Percentiles rank a stretch among this genome's conserved stretches.
phyloP scores from a whole-genome alignment of 768 basidiomycete genomes.

The Chlorophyllum brunneum region DNA sequence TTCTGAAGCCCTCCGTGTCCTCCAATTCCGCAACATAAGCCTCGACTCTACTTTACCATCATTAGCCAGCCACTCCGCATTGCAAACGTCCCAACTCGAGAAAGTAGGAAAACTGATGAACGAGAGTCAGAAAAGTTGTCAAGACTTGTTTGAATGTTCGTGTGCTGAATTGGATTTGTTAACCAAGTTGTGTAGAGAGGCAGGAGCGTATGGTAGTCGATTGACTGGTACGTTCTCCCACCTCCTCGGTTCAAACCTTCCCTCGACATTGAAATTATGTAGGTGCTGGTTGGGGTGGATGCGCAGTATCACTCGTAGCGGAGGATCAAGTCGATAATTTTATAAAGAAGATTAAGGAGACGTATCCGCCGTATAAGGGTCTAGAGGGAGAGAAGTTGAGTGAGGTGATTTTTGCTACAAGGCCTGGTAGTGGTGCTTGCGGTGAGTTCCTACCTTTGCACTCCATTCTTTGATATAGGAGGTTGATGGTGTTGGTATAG shows the following conservation, averaged over 20 bases:
- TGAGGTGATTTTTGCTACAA: constrained; percentile 79
- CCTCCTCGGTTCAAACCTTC: neutral
- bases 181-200: constrained; percentile 54
- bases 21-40: constrained; percentile 71
- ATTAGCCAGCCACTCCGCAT: no score
- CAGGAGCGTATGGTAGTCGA: constrained; percentile 78
- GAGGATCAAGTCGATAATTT: constrained; percentile 60
- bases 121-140: constrained; percentile 70
- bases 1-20: constrained; percentile 76
- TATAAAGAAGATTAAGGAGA: constrained; percentile 53
- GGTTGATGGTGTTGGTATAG: constrained; percentile 11
- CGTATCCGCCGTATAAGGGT: constrained; percentile 60
- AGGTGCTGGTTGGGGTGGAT: constrained; percentile 93
- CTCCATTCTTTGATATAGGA: neutral
- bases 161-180: constrained; percentile 76
- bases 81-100: constrained; percentile 25
- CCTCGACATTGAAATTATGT: neutral
- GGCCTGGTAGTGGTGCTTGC: constrained; percentile 79
- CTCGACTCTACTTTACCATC: constrained; percentile 27
- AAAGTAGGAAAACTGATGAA: constrained; percentile 74
- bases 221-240: constrained; percentile 58
- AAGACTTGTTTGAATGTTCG: constrained; percentile 70
- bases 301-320: constrained; percentile 77
- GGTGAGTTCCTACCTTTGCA: constrained; percentile 43
- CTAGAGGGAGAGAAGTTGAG: constrained; percentile 54